Base-by-base conservation (phyloP, 176 grass and related monocot species). In the Avena eriantha region DNA sequence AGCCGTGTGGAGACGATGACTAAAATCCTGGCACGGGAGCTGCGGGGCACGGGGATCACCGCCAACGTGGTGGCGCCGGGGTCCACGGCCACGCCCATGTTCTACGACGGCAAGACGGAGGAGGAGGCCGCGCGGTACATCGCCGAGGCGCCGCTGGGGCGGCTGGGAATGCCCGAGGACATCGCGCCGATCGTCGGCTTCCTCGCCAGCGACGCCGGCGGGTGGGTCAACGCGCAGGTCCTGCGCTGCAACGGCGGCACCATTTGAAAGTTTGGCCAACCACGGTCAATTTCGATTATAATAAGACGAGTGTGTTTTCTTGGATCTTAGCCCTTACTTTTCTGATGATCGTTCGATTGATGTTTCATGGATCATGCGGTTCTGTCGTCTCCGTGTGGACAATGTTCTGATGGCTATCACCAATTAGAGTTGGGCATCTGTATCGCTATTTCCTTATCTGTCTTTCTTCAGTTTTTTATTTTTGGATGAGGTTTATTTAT, bases 91-190 rank as follows among this genome's bases (percentile, higher is more conserved):
- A 95, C 94, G 31, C 77, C 89, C 12, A 87, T 95, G 94, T 78
- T 95, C 18, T 93, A 89, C 72, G 65, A 15, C 22, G 94, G 94
- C 19, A 95, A 91, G 64, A 58, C 87, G 55, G 91, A 87, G 55
- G 89, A 93, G 33, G 85, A 82, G 34, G 16, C 35, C 35, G 55
- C 16, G 48, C 50, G 60, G 4, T 84, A 85, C 84, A 70, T 82
- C 47, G 87, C 84, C 0, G 94, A 91, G 86, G 79, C 79, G n/a
- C 94, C 94, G 16, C 86, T 93, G 21, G 94, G 86, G 13, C 22
- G 89, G 34, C 76, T 88, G 0, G 82, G 88, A 7, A 48, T 77
- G 67, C 86, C 83, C 18, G 88, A 88, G 79, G 88, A 93, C 83
- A 81, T 93, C 53, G 92, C 87, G 24, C 91, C 87, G 54, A 39